Evolutionary conservation across 2,329 filamentous ascomycete genomes (phyloP).

Genomic region (Epicoccum sorghinum): DNA sequence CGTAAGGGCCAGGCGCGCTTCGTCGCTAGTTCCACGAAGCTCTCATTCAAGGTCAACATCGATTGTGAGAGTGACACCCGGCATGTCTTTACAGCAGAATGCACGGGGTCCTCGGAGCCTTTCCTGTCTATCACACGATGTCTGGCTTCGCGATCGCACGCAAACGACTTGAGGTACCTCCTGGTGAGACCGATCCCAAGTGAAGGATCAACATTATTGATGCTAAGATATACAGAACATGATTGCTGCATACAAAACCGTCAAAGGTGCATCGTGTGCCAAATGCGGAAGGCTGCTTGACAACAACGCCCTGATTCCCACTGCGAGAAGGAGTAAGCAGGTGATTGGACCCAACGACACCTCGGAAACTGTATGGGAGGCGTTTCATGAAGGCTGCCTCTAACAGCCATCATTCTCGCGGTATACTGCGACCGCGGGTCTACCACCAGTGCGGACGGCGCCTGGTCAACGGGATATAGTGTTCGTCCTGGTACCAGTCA

Average conservation of each 20-base stretch:
- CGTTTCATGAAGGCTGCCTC: constrained; percentile 46
- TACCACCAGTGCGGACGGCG: constrained; percentile 1
- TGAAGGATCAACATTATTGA: not conserved
- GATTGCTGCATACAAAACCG: constrained; percentile 47
- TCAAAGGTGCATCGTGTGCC: constrained; percentile 37
- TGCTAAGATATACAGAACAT: constrained; percentile 41
- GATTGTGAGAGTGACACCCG: constrained; percentile 33
- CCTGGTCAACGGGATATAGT: constrained; percentile 18
- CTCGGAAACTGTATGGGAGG: constrained; percentile 38
- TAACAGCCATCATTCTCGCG: not conserved
- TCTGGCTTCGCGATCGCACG: constrained; percentile 38
- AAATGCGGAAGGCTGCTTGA: constrained; percentile 44
- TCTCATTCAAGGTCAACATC: constrained; percentile 38
- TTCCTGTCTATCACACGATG: constrained; percentile 42
- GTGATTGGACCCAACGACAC: constrained; percentile 23
- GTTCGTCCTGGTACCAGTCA: constrained; percentile 31
- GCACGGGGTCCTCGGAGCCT: constrained; percentile 36
- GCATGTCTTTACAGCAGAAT: constrained; percentile 38
- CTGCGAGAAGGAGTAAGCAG: constrained; percentile 41
- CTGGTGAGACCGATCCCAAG: constrained; percentile 33
- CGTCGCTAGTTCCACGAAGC: constrained; percentile 27
- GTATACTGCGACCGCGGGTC: not conserved
- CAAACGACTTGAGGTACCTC: constrained; percentile 40
- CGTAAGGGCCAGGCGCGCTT: constrained; percentile 30
- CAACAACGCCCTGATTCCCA: constrained; percentile 27